Base-by-base conservation (phyloP, 2,329 filamentous ascomycete species). In the Nemania sp. region DNA sequence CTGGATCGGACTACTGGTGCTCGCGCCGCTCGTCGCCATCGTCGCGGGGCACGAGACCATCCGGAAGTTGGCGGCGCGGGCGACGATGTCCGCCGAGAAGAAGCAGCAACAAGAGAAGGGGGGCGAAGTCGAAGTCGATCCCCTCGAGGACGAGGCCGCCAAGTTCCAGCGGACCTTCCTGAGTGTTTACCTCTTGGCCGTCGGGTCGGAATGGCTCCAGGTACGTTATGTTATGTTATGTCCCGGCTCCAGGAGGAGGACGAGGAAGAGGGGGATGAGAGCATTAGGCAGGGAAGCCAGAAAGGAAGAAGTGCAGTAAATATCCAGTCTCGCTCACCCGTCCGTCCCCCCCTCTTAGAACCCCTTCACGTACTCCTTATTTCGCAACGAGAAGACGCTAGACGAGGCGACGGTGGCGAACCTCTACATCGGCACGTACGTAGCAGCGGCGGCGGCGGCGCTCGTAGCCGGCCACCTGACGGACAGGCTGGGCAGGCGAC, bases 131-230 rank as follows among this genome's bases (percentile, higher is more conserved):
- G 25, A 29, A 29, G 47, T 10, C 6, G 20, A 43, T 15, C 13
- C 46, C 2, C 57, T 47, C 21, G 66, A 65, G 15, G 59, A 48
- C 9, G 69, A 67, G 12, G 68, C 68, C 3, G 48, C 45, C 29
- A 39, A 57, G 7, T 69, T 73, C 29, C 62, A 63, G 18, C 50
- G 18, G 50, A 66, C 54, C 4, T 73, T 73, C 55, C 37, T 73
- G 42, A 62, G 60, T 18, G 80, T 82, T 32, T 83, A 82, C 54
- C 74, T 78, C 60, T 73, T 83, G 5, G 77, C 80, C 21, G 81
- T 81, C 76, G 79, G 74, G 52, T 77, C 80, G 9, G 80, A 83
- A 69, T 83, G 80, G 80, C 76, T 83, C 29, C 80, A 82, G 73
- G 79, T 78, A 66, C 66, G 71, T 32, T 6, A 12, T n/a, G n/a